Conservation (phyloP, 345 rosid species). For the Anacardium occidentale region DNA sequence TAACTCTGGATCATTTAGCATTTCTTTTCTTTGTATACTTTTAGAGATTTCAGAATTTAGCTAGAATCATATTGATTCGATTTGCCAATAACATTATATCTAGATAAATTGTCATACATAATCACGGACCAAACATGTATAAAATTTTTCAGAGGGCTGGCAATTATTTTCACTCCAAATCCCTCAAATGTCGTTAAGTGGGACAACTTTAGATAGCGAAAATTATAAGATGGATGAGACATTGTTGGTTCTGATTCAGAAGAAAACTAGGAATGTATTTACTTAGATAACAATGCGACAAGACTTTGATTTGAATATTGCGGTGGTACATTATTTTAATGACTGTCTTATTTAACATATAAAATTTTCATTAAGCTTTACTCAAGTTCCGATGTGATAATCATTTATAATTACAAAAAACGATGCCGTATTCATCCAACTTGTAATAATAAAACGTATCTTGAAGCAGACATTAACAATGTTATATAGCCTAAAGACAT, state of each 20-base stretch:
- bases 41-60: neutral
- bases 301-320: constrained; percentile 23
- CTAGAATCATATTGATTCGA: neutral
- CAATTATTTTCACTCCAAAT: constrained; percentile 14
- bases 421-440: no score
- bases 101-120: neutral
- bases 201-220: neutral
- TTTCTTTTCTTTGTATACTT: no score
- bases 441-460: no score
- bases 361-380: no score
- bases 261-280: neutral
- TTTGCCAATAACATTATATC: neutral
- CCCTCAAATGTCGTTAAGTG: neutral
- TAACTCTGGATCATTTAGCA: no score
- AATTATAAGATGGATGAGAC: constrained; percentile 17
- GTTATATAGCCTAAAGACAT: no score
- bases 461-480: no score
- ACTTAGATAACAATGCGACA: neutral
- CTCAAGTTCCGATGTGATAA: no score
- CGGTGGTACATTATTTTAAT: neutral
- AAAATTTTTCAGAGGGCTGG: constrained; percentile 13
- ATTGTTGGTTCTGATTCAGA: constrained; percentile 27
- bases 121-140: constrained; percentile 5
- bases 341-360: no score
- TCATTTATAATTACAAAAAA: no score